Percentiles rank a stretch among this genome's conserved stretches.
phyloP scores from a whole-genome alignment of 106 monocot genomes.

The Apostasia shenzhenica region DNA sequence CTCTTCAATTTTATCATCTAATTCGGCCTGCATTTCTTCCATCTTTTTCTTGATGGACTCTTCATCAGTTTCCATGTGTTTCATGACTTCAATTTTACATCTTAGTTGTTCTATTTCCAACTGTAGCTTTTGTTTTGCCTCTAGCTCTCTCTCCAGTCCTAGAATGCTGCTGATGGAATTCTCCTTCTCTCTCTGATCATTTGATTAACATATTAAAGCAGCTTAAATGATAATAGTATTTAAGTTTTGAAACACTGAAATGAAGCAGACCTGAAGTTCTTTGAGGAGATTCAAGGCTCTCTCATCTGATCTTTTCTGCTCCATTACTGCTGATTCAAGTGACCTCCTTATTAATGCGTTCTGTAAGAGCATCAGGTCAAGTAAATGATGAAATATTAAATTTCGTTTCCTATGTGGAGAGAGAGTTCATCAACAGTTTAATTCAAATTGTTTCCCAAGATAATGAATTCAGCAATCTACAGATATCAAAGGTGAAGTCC shows the following conservation, averaged over 20 bases:
- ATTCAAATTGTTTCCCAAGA: no score
- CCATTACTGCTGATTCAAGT: slow-evolving; percentile 45
- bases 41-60: slow-evolving; percentile 32
- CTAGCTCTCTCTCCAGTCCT: slow-evolving; percentile 59
- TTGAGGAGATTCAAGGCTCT: slow-evolving; percentile 47
- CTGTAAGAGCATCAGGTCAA: slow-evolving; percentile 15
- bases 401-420: no score
- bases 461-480: no score
- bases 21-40: slow-evolving; percentile 24
- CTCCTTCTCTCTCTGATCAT: slow-evolving; percentile 64
- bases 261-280: slow-evolving; percentile 53
- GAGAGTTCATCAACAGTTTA: no score
- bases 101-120: slow-evolving; percentile 77
- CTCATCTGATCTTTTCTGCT: slow-evolving; percentile 52
- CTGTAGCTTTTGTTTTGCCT: slow-evolving; percentile 76
- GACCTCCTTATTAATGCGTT: slow-evolving; percentile 49
- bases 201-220: slow-evolving; percentile 2
- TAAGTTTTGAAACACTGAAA: background rate
- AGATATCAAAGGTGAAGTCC: no score
- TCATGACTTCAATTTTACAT: slow-evolving; percentile 56
- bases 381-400: background rate
- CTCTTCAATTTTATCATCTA: slow-evolving; percentile 16
- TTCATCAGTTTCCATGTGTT: slow-evolving; percentile 37
- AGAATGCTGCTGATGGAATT: slow-evolving; percentile 50
- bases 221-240: background rate